Base-by-base conservation (phyloP, 2,329 filamentous ascomycete species). In the Byssochlamys sp. region DNA sequence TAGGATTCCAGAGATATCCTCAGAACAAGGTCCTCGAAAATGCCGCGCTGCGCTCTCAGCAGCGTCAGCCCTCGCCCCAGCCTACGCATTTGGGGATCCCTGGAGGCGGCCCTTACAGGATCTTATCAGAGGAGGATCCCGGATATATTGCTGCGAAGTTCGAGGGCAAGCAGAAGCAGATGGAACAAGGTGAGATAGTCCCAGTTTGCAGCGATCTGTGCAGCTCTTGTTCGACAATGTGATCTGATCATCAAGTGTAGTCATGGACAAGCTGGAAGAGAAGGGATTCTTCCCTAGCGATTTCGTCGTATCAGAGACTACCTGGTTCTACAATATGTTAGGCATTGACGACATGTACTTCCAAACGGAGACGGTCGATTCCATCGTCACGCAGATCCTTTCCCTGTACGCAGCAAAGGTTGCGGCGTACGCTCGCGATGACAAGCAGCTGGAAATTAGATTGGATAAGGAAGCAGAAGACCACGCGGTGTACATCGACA, bases 321-420 rank as follows among this genome's bases (percentile, higher is more conserved):
- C 84, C 59, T 99, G 94, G 92, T 99, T 99, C 80, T 99, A 99
- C 80, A 89, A 94, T 72, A 88, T 95, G 74, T 84, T 99, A 26
- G 94, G 94, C 66, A 99, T 99, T 67, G 94, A 99, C 69, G 94
- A 96, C 80, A 92, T 95, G 76, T 97, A 96, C 80, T 97, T 97
- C 78, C 86, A 91, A 71, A 91, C 92, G 63, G 91, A 96, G 78
- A 84, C 82, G 3, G 88, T 88, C 19, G 85, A 89, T 57, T 90
- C 90, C 58, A 95, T 99, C 69, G 88, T 91, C 65, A 95, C 87
- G 73, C 91, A 96, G 72, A 91, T 99, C 70, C 92, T 92, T 60
- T 96, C 92, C 10, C 84, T 99, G 53, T 99, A 97, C 71, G 94
- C 94, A 56, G 94, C 92, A 72, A 97, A 97, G 78, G 86, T 97